Evolutionary conservation across 306 rosid genomes (phyloP).

Genomic region (Cicer judaicum): DNA sequence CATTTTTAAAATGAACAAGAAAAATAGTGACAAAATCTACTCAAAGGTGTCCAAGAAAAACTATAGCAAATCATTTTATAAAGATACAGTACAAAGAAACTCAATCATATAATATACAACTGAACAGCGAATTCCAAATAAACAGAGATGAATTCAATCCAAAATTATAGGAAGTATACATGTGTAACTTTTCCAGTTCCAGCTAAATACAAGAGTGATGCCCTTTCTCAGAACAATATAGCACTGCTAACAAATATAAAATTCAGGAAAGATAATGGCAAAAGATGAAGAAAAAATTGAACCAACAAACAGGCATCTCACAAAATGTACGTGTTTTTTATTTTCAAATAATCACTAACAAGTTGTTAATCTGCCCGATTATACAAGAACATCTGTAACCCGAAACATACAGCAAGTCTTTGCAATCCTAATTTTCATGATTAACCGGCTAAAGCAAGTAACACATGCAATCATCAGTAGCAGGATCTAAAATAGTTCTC

Average conservation of each 20-base stretch:
- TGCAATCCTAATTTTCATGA: constrained; percentile 24
- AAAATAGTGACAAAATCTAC: constrained; percentile 20
- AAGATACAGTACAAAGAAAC: constrained; percentile 2
- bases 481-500: constrained; percentile 15
- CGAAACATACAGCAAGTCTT: constrained; percentile 33
- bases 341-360: constrained; percentile 17
- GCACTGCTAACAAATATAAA: constrained; percentile 29
- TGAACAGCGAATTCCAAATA: constrained; percentile 23
- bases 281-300: constrained; percentile 3
- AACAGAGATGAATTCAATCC: constrained; percentile 3
- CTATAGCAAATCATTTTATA: not conserved
- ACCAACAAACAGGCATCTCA: constrained; percentile 25
- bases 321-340: constrained; percentile 10
- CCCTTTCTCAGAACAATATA: constrained; percentile 10
- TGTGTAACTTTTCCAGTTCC: constrained; percentile 21
- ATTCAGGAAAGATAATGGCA: constrained; percentile 21
- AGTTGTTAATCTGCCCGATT: constrained; percentile 10
- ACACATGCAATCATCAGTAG: constrained; percentile 30
- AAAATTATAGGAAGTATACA: constrained; percentile 21
- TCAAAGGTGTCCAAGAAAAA: constrained; percentile 13
- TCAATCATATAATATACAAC: constrained; percentile 9
- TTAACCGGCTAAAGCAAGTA: constrained; percentile 33
- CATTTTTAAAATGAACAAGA: constrained; percentile 5
- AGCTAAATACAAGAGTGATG: constrained; percentile 13
- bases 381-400: constrained; percentile 32